phyloP scores from a whole-genome alignment of 495 filamentous ascomycete genomes.

The Penicillium maclennaniae region DNA sequence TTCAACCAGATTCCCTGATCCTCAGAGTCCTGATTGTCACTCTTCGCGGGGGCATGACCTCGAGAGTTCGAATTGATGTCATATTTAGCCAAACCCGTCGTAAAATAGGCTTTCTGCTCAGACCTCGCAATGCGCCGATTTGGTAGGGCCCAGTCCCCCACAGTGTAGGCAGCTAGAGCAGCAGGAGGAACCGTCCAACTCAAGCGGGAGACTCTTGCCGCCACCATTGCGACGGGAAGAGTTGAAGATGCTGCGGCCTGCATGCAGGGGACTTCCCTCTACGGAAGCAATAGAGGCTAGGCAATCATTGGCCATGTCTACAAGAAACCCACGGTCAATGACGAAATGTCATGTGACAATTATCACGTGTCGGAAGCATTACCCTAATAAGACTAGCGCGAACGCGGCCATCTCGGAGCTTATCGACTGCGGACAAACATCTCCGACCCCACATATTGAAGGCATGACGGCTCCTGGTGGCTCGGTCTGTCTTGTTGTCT shows the following conservation, averaged over 20 bases:
- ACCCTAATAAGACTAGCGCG: constrained; percentile 24
- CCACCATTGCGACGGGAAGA: constrained; percentile 45
- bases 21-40: neutral
- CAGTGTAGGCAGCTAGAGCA: constrained; percentile 31
- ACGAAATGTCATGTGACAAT: constrained; percentile 27
- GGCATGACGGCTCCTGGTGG: constrained; percentile 30
- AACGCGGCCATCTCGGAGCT: constrained; percentile 11
- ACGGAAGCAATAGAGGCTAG: neutral
- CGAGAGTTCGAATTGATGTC: constrained; percentile 12
- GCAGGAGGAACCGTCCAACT: constrained; percentile 41
- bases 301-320: constrained; percentile 1
- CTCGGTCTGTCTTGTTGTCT: constrained; percentile 6
- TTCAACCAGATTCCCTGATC: constrained; percentile 50
- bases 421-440: constrained; percentile 17
- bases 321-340: constrained; percentile 15
- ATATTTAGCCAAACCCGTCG: constrained; percentile 16
- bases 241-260: constrained; percentile 51
- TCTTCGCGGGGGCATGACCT: neutral
- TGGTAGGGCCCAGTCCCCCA: constrained; percentile 23
- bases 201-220: constrained; percentile 28
- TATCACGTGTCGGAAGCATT: constrained; percentile 18
- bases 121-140: constrained; percentile 14
- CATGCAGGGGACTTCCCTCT: constrained; percentile 21
- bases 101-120: constrained; percentile 22
- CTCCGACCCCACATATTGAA: constrained; percentile 16